phyloP scores from a whole-genome alignment of 2,329 filamentous ascomycete species.

The Xylariomycetidae sp. region DNA sequence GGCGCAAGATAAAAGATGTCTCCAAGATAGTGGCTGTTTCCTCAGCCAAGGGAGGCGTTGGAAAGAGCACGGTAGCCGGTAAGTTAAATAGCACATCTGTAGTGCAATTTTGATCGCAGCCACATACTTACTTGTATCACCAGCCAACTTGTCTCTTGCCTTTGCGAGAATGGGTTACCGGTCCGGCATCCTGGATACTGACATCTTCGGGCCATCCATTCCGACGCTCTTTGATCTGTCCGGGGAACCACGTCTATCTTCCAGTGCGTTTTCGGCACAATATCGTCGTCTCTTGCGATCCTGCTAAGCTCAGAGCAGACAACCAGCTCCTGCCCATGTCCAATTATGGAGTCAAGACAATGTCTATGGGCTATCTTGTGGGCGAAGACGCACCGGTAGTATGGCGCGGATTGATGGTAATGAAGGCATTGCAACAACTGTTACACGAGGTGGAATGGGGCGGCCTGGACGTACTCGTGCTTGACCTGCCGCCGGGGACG shows the following conservation, averaged over 20 bases:
- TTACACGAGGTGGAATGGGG: conserved; percentile 95
- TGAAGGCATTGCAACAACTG: conserved; percentile 93
- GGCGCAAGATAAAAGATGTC: conserved; percentile 75
- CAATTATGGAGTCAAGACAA: conserved; percentile 93
- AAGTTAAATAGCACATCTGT: too few species aligned
- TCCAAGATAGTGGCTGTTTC: conserved; percentile 93
- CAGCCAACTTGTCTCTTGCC: conserved; percentile 76
- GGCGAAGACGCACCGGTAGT: conserved; percentile 76
- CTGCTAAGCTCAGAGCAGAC: conserved; percentile 35
- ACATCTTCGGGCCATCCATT: conserved; percentile 94
- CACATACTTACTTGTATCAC: not conserved
- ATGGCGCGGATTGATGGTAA: conserved; percentile 95
- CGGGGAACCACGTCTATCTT: conserved; percentile 69
- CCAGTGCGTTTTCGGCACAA: conserved; percentile 52
- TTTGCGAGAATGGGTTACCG: conserved; percentile 77
- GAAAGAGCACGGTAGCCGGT: conserved; percentile 91
- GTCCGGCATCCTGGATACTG: conserved; percentile 85
- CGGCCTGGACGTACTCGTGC: conserved; percentile 76
- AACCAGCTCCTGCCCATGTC: conserved; percentile 81
- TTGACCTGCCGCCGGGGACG: conserved; percentile 90
- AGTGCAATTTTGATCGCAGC: too few species aligned
- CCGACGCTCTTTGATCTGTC: conserved; percentile 81
- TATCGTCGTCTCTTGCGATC: not conserved
- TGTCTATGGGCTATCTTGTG: conserved; percentile 97
- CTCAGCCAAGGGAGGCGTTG: conserved; percentile 96